A percentile compares a stretch with the other conserved stretches of the same genome.
Conservation (phyloP, 768 basidiomycete species). For the Holtermanniella nyarrowii region DNA sequence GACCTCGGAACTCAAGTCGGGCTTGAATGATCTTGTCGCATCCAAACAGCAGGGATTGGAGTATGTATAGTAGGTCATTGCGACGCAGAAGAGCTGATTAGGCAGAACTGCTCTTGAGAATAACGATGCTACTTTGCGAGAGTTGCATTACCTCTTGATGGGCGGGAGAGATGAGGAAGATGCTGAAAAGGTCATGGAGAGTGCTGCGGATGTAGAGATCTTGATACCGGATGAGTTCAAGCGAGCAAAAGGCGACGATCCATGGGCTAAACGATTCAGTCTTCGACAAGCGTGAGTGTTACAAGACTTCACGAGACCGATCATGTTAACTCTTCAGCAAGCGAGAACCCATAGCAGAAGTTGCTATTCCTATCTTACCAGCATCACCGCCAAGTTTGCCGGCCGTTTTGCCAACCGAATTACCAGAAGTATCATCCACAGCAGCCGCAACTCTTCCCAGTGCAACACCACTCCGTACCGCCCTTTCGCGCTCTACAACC, state of each 20-base stretch:
- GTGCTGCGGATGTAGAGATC: not conserved
- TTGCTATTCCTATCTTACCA: conserved; percentile 20
- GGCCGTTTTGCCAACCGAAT: conserved; percentile 18
- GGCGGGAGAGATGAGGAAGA: not conserved
- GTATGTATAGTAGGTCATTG: too few species aligned
- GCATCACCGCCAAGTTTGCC: conserved; percentile 22
- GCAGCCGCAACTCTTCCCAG: not conserved
- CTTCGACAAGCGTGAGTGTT: not conserved
- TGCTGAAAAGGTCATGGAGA: not conserved
- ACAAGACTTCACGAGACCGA: not conserved
- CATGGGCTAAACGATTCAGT: not conserved
- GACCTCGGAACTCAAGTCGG: conserved; percentile 13
- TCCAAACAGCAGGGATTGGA: too few species aligned
- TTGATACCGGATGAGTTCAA: not conserved
- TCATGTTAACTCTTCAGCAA: not conserved
- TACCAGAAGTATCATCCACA: conserved; percentile 3
- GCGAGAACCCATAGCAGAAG: conserved; percentile 8
- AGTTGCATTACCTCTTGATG: not conserved
- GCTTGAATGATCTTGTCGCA: conserved; percentile 14
- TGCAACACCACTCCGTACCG: not conserved
- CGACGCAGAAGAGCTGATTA: conserved; percentile 50
- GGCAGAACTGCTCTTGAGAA: not conserved
- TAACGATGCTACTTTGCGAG: not conserved
- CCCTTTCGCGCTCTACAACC: not conserved
- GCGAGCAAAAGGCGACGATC: not conserved